A percentile compares a stretch with the other conserved stretches of the same genome.
These are phyloP conservation scores for Suzukiozyma palmioleophila DNA, from an alignment of 1,139 yeast genomes.

Conservation along the genomic window DNA sequence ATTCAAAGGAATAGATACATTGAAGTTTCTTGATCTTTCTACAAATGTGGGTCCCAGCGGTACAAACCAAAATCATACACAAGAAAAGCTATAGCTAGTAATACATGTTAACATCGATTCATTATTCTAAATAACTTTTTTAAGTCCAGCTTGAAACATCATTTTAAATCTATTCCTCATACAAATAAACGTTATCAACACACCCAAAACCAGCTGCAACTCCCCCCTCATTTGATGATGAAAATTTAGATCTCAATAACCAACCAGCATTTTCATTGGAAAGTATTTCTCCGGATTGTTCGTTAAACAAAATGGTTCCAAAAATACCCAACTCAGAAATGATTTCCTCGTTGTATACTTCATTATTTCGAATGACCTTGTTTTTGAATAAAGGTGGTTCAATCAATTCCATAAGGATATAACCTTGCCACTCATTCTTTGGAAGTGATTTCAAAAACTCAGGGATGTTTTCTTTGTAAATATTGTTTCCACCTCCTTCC, in stretches of 20 bases:
- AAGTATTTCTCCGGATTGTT: constrained; percentile 49
- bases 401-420: constrained; percentile 90
- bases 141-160: background rate
- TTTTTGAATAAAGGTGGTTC: constrained; percentile 67
- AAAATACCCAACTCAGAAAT: constrained; percentile 89
- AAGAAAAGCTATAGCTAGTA: constrained; percentile 9
- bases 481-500: constrained; percentile 94
- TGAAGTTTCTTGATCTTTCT: constrained; percentile 1
- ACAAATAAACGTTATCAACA: constrained; percentile 68
- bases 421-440: constrained; percentile 82
- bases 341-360: constrained; percentile 60
- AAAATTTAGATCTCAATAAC: constrained; percentile 82
- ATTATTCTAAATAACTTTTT: constrained; percentile 1
- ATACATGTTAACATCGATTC: background rate
- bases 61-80: constrained; percentile 9
- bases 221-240: constrained; percentile 91
- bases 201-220: constrained; percentile 99
- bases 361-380: constrained; percentile 64
- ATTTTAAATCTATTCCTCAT: constrained; percentile 10
- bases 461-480: constrained; percentile 83
- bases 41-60: background rate
- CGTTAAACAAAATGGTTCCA: constrained; percentile 78
- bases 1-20: constrained; percentile 2
- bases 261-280: constrained; percentile 75
- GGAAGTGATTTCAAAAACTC: constrained; percentile 55